Evolutionary conservation across 2,329 filamentous ascomycete genomes (phyloP).

Genomic region (Monilinia fructigena): DNA sequence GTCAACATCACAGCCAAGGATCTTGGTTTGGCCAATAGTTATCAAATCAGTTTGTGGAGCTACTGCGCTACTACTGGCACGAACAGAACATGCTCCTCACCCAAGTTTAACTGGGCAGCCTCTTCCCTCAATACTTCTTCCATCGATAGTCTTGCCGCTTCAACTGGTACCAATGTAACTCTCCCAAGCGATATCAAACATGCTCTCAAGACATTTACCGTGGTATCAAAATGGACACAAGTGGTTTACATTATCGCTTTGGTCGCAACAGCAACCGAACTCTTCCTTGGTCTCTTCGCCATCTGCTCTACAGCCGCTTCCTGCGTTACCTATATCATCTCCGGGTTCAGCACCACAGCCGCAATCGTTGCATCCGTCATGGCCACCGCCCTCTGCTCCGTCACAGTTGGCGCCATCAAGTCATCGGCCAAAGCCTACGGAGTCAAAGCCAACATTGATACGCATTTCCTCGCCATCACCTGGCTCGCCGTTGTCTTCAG

Average conservation of each 20-base stretch:
- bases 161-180: conserved; percentile 52
- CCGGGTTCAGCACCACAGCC: conserved; percentile 56
- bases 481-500: conserved; percentile 82
- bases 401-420: conserved; percentile 69
- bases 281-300: conserved; percentile 77
- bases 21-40: conserved; percentile 65
- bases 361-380: conserved; percentile 66
- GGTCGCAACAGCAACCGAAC: conserved; percentile 65
- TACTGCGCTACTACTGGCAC: conserved; percentile 65
- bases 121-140: conserved; percentile 65
- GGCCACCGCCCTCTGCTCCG: conserved; percentile 69
- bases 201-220: conserved; percentile 70
- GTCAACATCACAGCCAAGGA: conserved; percentile 56
- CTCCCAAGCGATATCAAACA: conserved; percentile 66
- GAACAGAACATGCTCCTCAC: conserved; percentile 65
- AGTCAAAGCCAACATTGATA: conserved; percentile 66
- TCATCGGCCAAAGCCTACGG: conserved; percentile 67
- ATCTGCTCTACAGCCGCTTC: conserved; percentile 80
- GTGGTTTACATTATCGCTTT: conserved; percentile 76
- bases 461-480: conserved; percentile 65
- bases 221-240: conserved; percentile 78
- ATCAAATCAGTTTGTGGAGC: conserved; percentile 81
- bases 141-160: conserved; percentile 54
- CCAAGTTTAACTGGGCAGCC: conserved; percentile 74
- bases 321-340: conserved; percentile 77